These are phyloP conservation scores for Leccinum pachyderme DNA, from an alignment of 1,284 basidiomycete species.

Conservation along the genomic window DNA sequence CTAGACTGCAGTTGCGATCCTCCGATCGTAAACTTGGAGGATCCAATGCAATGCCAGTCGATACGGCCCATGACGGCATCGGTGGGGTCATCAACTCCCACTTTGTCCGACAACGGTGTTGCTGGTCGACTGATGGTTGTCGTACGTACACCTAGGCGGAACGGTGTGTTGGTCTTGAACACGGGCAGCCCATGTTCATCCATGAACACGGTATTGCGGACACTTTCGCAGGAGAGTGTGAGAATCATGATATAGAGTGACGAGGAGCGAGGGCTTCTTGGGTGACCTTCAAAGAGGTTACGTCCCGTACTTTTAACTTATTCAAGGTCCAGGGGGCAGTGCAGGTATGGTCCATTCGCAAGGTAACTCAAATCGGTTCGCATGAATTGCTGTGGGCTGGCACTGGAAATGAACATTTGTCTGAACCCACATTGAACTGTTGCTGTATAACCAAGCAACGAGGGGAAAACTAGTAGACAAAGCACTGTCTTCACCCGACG, in stretches of 20 bases:
- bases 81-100: conserved; percentile 1
- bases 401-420: neutral
- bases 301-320: conserved; percentile 9
- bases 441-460: neutral
- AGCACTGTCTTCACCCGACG: too few relatives aligned
- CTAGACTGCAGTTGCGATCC: conserved; percentile 17
- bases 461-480: too few relatives aligned
- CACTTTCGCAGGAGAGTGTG: conserved; percentile 23
- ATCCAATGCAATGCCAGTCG: conserved; percentile 20
- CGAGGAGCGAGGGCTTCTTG: neutral
- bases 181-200: conserved; percentile 23
- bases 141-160: conserved; percentile 24
- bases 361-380: neutral
- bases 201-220: conserved; percentile 28
- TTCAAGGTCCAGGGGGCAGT: neutral
- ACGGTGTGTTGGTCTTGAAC: conserved; percentile 28
- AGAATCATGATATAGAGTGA: conserved; percentile 23
- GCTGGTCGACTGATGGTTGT: conserved; percentile 20
- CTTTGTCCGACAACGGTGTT: neutral
- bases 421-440: neutral
- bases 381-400: neutral
- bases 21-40: conserved; percentile 23
- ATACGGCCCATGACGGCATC: conserved; percentile 21
- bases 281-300: neutral
- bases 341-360: neutral